Evolutionary conservation across 139 green algal species (phyloP).

Genomic region (Zygnema cylindricum): DNA sequence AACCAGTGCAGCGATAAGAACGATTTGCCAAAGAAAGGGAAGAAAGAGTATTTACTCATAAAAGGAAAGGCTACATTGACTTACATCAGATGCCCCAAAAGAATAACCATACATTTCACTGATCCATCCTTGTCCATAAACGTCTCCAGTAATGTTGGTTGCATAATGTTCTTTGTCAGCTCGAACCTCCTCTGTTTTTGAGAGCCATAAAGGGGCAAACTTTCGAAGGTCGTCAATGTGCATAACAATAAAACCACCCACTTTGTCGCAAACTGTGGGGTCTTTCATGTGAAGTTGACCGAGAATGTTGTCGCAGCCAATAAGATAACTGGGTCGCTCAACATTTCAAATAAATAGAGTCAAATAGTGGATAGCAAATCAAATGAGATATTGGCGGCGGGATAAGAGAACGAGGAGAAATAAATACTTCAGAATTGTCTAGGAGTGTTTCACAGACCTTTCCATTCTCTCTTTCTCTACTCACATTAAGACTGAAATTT

Average conservation of each 20-base stretch:
- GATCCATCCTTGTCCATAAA: slow-evolving; percentile 66
- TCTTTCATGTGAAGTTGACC: slow-evolving; percentile 54
- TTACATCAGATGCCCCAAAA: slow-evolving; percentile 56
- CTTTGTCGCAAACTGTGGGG: slow-evolving; percentile 55
- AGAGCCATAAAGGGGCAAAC: slow-evolving; percentile 45
- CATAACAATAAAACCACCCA: slow-evolving; percentile 55
- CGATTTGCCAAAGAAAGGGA: not conserved
- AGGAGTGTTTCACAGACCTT: no score
- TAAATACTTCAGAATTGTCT: no score
- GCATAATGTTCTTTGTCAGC: slow-evolving; percentile 58
- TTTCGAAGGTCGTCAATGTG: slow-evolving; percentile 52
- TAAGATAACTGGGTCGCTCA: slow-evolving; percentile 43
- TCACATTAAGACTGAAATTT: no score
- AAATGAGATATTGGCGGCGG: not conserved
- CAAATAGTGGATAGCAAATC: not conserved
- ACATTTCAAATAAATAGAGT: not conserved
- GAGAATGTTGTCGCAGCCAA: slow-evolving; percentile 53
- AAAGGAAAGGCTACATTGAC: not conserved
- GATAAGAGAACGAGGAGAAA: not conserved
- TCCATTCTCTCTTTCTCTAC: no score
- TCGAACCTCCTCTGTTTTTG: slow-evolving; percentile 58
- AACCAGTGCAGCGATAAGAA: not conserved
- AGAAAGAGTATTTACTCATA: not conserved
- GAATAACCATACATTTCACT: slow-evolving; percentile 72
- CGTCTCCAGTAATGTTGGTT: slow-evolving; percentile 63